Evolutionary conservation across 495 filamentous ascomycete genomes (phyloP).

Genomic region (Neurospora sp.): DNA sequence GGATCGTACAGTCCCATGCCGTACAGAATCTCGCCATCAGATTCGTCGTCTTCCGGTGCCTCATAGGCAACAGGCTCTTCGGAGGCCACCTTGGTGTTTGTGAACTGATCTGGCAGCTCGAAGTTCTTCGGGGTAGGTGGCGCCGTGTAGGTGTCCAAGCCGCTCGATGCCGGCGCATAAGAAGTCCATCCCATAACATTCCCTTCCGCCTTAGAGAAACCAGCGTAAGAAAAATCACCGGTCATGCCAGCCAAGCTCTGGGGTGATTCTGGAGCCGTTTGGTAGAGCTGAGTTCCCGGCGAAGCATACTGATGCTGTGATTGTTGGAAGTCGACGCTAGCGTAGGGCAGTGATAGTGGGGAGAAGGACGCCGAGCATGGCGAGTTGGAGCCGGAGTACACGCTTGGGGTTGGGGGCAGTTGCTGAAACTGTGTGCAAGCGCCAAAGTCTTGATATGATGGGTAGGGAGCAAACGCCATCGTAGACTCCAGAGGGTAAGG

Average conservation of each 20-base stretch:
- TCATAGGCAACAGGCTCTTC: slow-evolving; percentile 36
- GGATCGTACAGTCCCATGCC: slow-evolving; percentile 78
- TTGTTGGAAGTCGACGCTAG: slow-evolving; percentile 10
- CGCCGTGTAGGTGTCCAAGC: slow-evolving; percentile 30
- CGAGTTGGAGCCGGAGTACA: slow-evolving; percentile 38
- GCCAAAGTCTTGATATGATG: slow-evolving; percentile 27
- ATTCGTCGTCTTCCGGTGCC: slow-evolving; percentile 31
- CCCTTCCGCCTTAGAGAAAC: slow-evolving; percentile 8
- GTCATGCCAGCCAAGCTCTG: not conserved
- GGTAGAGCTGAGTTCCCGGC: slow-evolving; percentile 1
- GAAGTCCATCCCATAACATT: slow-evolving; percentile 29
- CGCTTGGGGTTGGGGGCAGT: slow-evolving; percentile 30
- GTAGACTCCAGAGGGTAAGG: slow-evolving; percentile 20
- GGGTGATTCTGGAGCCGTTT: not conserved
- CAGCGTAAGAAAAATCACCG: slow-evolving; percentile 10
- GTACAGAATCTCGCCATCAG: slow-evolving; percentile 59
- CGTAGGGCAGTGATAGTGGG: slow-evolving; percentile 29
- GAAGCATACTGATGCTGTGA: not conserved
- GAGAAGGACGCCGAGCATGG: slow-evolving; percentile 30
- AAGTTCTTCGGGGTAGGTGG: slow-evolving; percentile 55
- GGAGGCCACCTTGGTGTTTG: slow-evolving; percentile 28
- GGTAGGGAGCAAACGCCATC: slow-evolving; percentile 15
- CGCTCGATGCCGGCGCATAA: slow-evolving; percentile 21
- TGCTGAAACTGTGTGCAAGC: slow-evolving; percentile 26
- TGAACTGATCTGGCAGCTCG: slow-evolving; percentile 7